These are phyloP conservation scores for Zasmidium citrigriseum DNA, from an alignment of 2,329 filamentous ascomycete species.

Conservation along the genomic window DNA sequence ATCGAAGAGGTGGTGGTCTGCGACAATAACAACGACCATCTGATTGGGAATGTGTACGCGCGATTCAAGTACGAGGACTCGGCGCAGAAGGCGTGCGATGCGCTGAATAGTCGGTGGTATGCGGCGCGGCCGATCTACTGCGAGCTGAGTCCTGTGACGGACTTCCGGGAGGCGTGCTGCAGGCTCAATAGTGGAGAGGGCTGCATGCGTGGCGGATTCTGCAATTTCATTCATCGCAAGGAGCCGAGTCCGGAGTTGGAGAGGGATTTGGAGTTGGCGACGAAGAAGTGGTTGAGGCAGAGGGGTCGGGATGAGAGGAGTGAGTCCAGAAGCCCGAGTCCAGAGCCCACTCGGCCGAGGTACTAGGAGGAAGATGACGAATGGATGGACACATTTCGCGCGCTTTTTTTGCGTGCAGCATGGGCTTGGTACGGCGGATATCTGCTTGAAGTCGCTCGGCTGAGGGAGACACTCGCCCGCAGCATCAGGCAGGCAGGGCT, in stretches of 20 bases:
- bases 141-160: constrained; percentile 93
- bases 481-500: no score
- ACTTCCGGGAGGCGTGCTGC: constrained; percentile 97
- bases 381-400: background rate
- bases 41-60: constrained; percentile 98
- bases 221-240: constrained; percentile 99
- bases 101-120: constrained; percentile 94
- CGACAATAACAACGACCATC: constrained; percentile 99
- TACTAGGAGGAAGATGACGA: constrained; percentile 8
- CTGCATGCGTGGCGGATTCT: constrained; percentile 94
- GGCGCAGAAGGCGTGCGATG: constrained; percentile 90
- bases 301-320: constrained; percentile 83
- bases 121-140: constrained; percentile 96
- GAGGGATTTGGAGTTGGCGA: constrained; percentile 79
- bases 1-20: constrained; percentile 97
- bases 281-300: constrained; percentile 93
- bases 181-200: constrained; percentile 92
- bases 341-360: constrained; percentile 76
- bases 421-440: no score
- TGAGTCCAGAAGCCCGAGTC: constrained; percentile 78
- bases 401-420: no score
- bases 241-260: constrained; percentile 89
- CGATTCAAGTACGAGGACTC: constrained; percentile 99
- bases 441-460: no score
- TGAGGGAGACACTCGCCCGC: no score